Percentiles rank a stretch among this genome's conserved stretches.
Evolutionary conservation across 2,329 filamentous ascomycete species (phyloP).

Genomic region (Colletotrichum filicis): DNA sequence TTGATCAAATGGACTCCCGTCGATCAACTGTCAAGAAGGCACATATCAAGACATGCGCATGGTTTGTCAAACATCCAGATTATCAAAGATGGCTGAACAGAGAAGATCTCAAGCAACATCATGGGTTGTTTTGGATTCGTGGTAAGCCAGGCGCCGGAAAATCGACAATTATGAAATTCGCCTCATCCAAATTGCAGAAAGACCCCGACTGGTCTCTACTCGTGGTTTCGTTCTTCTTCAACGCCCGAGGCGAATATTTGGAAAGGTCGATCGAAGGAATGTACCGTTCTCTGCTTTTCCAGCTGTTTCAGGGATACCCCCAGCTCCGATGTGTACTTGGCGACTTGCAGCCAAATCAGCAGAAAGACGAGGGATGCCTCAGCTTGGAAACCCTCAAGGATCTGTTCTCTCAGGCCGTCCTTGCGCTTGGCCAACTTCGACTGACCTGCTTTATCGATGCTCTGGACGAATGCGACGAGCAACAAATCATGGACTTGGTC

Average conservation of each 20-base stretch:
- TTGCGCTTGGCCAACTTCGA: neutral
- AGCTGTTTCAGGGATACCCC: neutral
- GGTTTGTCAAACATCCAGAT: conserved; percentile 26
- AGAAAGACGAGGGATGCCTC: accelerated
- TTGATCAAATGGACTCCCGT: conserved; percentile 32
- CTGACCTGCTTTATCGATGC: conserved; percentile 33
- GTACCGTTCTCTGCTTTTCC: conserved; percentile 21
- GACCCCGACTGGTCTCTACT: accelerated
- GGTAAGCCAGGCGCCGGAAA: conserved; percentile 17
- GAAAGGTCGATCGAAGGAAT: conserved; percentile 24
- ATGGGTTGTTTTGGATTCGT: conserved; percentile 9
- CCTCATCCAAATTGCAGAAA: neutral
- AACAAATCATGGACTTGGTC: conserved; percentile 14
- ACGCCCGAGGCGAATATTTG: conserved; percentile 19
- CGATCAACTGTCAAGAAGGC: conserved; percentile 25
- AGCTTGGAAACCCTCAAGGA: neutral
- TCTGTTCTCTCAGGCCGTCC: neutral
- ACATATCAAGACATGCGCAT: conserved; percentile 36
- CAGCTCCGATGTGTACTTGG: neutral
- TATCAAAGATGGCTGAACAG: conserved; percentile 34
- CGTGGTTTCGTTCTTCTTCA: conserved; percentile 28
- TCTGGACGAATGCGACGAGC: conserved; percentile 24
- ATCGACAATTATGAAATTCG: conserved; percentile 15
- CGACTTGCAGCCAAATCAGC: conserved; percentile 37
- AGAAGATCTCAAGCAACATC: accelerated